Evolutionary conservation across 2,329 filamentous ascomycete genomes (phyloP), one percentile per base, ranked within the genome.

Genomic region (Acrodontium crateriforme): DNA sequence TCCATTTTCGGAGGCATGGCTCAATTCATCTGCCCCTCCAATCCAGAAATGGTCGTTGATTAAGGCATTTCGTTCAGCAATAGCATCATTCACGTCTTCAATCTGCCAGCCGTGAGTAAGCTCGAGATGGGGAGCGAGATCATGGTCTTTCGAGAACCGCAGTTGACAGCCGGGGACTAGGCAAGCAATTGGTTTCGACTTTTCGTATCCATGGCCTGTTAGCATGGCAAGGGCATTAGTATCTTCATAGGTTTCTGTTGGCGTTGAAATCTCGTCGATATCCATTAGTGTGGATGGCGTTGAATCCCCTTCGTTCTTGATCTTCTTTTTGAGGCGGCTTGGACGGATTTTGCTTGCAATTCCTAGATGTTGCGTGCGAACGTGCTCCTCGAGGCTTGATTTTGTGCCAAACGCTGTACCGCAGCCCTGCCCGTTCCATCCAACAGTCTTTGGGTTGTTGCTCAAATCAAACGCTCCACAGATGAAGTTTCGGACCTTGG

Each of bases 291-390:
- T 26, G 9, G 23, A 16, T 9, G 18, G 15, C 10, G 16, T 24
- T 6, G 16, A 17, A 15, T 12, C 25, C 14, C 34, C 27, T 18
- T 32, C 26, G 20, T 34, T 18, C 16, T 18, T 20, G 19, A 18
- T 16, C 16, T 24, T 31, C 28, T 32, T 32, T 31, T 32, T 28
- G 29, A 52, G 30, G 8, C 35, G 28, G 5, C 32, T 21, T 7
- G 34, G 31, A 15, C 27, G 22, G 4, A 36, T 25, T 28, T 32
- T 37, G 13, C 16, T 27, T 8, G 24, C 36, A 54, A 13, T 70
- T n/a, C 74, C 72, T 15, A 93, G 60, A 50, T 95, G 87, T 13
- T 81, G 69, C 25, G 78, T 83, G 12, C 81, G 74, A 24, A 94
- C 67, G 49, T 95, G 87, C 40, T 89, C 78, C 51, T 87, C 79